phyloP scores from a whole-genome alignment of 495 filamentous ascomycete genomes.

The Usnea hakonensis region DNA sequence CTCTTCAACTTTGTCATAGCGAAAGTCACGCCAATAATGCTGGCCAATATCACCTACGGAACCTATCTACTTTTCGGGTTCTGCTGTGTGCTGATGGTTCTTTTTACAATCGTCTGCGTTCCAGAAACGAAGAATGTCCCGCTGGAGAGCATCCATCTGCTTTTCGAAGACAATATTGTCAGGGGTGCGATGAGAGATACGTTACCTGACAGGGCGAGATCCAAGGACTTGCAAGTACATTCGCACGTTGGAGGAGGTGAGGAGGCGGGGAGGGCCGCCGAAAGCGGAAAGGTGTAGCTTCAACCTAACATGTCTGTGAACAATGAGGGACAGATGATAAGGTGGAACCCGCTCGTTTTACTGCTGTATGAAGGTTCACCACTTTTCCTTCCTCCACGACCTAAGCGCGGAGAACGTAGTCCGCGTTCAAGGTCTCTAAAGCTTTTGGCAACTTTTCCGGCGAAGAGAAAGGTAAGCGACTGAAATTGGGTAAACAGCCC shows the following conservation, averaged over 20 bases:
- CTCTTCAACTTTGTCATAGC: conserved; percentile 63
- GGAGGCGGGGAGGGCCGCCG: background rate
- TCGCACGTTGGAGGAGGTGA: background rate
- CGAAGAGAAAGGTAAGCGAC: too few species aligned
- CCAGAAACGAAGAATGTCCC: background rate
- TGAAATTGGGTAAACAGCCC: too few species aligned
- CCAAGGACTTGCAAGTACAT: background rate
- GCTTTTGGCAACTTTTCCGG: too few species aligned
- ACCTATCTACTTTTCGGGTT: conserved; percentile 32
- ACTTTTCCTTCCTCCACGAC: too few species aligned
- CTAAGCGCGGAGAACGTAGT: too few species aligned
- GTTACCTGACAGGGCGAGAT: background rate
- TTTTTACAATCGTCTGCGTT: conserved; percentile 16
- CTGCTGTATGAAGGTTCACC: too few species aligned
- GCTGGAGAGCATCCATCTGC: background rate
- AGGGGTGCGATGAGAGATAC: background rate
- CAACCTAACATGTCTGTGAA: too few species aligned
- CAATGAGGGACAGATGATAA: too few species aligned
- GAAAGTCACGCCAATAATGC: conserved; percentile 53
- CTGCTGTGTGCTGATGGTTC: conserved; percentile 18
- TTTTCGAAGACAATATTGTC: conserved; percentile 12
- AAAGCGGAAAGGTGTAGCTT: background rate
- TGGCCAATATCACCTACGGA: conserved; percentile 33
- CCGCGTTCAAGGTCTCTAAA: too few species aligned
- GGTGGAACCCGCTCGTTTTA: too few species aligned